Base-by-base conservation (phyloP, 371 early-diverging fungal species). In the Agmasoma carcini region DNA sequence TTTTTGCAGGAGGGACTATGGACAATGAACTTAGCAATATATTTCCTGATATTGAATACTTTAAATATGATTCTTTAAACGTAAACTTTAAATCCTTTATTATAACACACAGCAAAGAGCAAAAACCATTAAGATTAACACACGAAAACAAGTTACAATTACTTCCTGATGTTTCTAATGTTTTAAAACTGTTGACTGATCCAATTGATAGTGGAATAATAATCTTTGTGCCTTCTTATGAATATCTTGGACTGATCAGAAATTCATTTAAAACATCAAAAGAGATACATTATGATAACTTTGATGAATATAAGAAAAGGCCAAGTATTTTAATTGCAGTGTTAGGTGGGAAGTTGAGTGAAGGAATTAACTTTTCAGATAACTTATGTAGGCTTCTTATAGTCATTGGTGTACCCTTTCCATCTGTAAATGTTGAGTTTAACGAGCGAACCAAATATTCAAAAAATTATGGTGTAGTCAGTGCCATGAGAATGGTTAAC, bases 1-100 rank as follows among this genome's bases (percentile, higher is more conserved):
- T 95, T 5, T 69, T 95, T 25, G 87, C 91, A 0, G 92, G 95
- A 53, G 95, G 93, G 19, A 90, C 95, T 0, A 86, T 94, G 87
- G 82, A 83, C 57, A 53, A 61, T 7, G 44, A 31, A 22, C 31
- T 63, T 0, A 4, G 46, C 27, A 22, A 37, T 1, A 43, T 61
- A 15, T 67, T 61, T 27, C n/a, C 34, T 31, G 36, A 54, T 9
- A 30, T 49, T n/a, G 30, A 31, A 12, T 64, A 50, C 31, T 59
- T 50, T 25, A 44, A 25, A 0, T 64, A 64, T 27, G 11, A 33
- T 39, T 26, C 39, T 19, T 20, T 44, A 7, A 41, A 37, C 7
- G 23, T 38, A 1, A 52, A 64, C 11, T 55, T 89, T 45, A 65
- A 81, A 52, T 77, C 83, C 0, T 41, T 82, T 2, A 76, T 79